Evolutionary conservation across 768 basidiomycete species (phyloP).

Genomic region (Suillus subalutaceus): DNA sequence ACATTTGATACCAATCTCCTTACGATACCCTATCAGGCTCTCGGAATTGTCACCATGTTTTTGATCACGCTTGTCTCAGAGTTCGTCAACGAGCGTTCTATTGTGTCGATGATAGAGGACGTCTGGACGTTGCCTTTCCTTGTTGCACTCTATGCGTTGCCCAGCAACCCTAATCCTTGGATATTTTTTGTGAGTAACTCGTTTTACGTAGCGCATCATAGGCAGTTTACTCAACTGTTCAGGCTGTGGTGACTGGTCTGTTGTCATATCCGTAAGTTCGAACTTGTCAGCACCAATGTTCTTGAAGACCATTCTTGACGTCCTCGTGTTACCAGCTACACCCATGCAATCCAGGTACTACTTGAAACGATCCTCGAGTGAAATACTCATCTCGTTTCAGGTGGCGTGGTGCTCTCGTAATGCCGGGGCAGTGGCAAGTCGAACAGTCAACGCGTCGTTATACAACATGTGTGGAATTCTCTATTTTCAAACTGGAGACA

Average conservation of each 20-base stretch:
- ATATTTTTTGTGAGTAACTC: slow-evolving; percentile 47
- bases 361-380: neutral
- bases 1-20: slow-evolving; percentile 65
- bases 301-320: slow-evolving; percentile 16
- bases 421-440: slow-evolving; percentile 58
- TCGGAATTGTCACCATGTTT: slow-evolving; percentile 57
- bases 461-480: slow-evolving; percentile 50
- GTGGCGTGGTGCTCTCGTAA: slow-evolving; percentile 65
- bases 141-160: slow-evolving; percentile 54
- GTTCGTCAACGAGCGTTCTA: slow-evolving; percentile 52
- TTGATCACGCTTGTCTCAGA: slow-evolving; percentile 54
- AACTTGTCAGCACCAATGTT: neutral
- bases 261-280: slow-evolving; percentile 45
- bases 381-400: slow-evolving; percentile 12
- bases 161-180: slow-evolving; percentile 53
- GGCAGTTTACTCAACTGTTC: neutral
- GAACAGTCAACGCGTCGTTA: slow-evolving; percentile 61
- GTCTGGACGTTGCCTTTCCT: slow-evolving; percentile 66
- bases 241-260: slow-evolving; percentile 48
- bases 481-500: too few species aligned
- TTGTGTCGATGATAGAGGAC: slow-evolving; percentile 55
- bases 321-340: slow-evolving; percentile 34
- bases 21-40: slow-evolving; percentile 55
- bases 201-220: neutral
- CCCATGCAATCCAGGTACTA: slow-evolving; percentile 49